phyloP scores from a whole-genome alignment of 768 basidiomycete species.

The Amanita inopinata region DNA sequence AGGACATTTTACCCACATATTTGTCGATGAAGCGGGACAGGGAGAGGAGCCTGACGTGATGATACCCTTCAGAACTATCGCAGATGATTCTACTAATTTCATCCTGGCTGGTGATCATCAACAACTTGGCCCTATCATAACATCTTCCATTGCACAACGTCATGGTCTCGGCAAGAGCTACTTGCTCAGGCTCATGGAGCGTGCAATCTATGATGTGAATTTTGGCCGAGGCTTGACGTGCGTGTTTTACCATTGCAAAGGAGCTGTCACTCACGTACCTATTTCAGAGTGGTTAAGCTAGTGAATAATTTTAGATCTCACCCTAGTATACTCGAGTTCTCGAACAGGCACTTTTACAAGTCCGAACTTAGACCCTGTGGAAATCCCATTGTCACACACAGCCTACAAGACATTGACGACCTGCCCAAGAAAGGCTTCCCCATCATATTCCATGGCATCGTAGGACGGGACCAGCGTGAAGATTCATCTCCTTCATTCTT shows the following conservation, averaged over 20 bases:
- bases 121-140: constrained; percentile 52
- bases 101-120: constrained; percentile 53
- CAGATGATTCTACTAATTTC: constrained; percentile 36
- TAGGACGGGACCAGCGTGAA: constrained; percentile 47
- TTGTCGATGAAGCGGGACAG: constrained; percentile 59
- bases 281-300: constrained; percentile 43
- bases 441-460: constrained; percentile 44
- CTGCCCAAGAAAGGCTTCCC: constrained; percentile 38
- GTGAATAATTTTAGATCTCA: constrained; percentile 53
- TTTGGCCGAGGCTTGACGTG: constrained; percentile 29
- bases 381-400: constrained; percentile 29
- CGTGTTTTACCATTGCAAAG: constrained; percentile 11
- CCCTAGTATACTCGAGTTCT: constrained; percentile 40
- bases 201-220: constrained; percentile 27
- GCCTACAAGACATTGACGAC: constrained; percentile 27
- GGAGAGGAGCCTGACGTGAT: constrained; percentile 51
- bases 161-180: constrained; percentile 45
- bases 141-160: constrained; percentile 33
- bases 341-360: constrained; percentile 48
- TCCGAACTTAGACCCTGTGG: constrained; percentile 41
- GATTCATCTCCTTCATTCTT: constrained; percentile 53
- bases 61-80: constrained; percentile 43
- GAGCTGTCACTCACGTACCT: constrained; percentile 1
- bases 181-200: constrained; percentile 38
- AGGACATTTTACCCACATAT: constrained; percentile 52